A percentile compares a stretch with the other conserved stretches of the same genome.
Conservation (phyloP, 2,329 filamentous ascomycete species). For the Trichothecium roseum region DNA sequence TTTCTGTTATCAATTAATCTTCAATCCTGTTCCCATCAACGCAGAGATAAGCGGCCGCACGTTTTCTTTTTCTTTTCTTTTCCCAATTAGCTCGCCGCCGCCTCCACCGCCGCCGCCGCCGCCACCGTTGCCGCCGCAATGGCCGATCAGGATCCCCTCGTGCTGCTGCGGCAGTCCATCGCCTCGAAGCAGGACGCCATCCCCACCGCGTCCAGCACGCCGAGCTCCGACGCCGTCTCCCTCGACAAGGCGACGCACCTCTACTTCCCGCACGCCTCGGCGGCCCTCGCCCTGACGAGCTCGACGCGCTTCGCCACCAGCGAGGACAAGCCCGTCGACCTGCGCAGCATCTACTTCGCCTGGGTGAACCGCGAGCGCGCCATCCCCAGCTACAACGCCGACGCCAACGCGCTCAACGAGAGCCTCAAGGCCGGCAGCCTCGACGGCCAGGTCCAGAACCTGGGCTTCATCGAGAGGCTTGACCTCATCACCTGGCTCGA, state of each 20-base stretch:
- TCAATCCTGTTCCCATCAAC: too few species aligned
- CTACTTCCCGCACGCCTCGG: constrained; percentile 55
- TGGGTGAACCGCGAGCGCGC: constrained; percentile 88
- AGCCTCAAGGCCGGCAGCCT: constrained; percentile 51
- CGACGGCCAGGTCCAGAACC: constrained; percentile 63
- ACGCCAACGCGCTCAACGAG: constrained; percentile 70
- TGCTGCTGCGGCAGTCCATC: constrained; percentile 77
- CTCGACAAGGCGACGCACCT: constrained; percentile 72
- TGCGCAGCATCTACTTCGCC: constrained; percentile 92
- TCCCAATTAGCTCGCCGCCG: too few species aligned
- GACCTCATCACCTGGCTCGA: constrained; percentile 92
- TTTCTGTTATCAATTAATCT: too few species aligned
- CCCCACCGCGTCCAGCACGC: constrained; percentile 61
- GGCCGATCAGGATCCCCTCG: constrained; percentile 62
- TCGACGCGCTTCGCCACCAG: constrained; percentile 85
- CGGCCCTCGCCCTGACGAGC: constrained; percentile 57
- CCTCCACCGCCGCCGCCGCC: too few species aligned
- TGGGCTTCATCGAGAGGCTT: constrained; percentile 83
- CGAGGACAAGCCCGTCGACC: constrained; percentile 63
- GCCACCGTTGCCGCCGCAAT: constrained; percentile 1
- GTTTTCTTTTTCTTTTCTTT: too few species aligned
- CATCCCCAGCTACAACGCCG: constrained; percentile 84
- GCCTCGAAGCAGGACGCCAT: constrained; percentile 58
- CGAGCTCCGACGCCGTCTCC: constrained; percentile 40
- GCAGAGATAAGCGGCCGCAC: too few species aligned